Base-by-base conservation (phyloP, 106 monocot species). In the Dendrobium nobile region DNA sequence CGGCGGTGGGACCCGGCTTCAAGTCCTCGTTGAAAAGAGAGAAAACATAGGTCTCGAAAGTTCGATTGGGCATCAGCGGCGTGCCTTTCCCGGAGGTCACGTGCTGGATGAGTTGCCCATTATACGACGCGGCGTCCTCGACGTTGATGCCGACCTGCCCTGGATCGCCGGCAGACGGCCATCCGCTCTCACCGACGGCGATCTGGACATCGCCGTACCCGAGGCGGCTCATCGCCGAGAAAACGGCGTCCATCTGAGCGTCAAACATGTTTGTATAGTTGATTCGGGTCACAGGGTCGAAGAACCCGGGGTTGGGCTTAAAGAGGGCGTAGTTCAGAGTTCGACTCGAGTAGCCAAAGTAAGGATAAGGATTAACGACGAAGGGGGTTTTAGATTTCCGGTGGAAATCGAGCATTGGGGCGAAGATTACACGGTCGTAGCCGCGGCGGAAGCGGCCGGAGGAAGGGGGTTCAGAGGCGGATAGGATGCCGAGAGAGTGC, bases 311-410 rank as follows among this genome's bases (percentile, higher is more conserved):
- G 78, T 85, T 89, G 19, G 86, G 41, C 75, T 91, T 77, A 82
- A 95, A 95, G 16, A 93, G 80, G 0, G 93, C 95, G 77, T 86
- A 91, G 59, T 95, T 82, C 3, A 95, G 86, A 9, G 91, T 93
- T 22, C 89, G 88, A 18, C 37, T 51, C 9, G 73, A 76, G 91
- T 78, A 88, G 6, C 93, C 93, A 48, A 93, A 93, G 89, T 85
- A 95, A 0, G 95, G 92, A 84, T 95, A 93, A 0, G 98, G 89
- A 79, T 95, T 99, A 17, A 98, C 91, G 28, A 93, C 28, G 87
- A 98, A 98, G 11, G 98, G 95, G 3, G 91, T 88, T n/a, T 82
- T 87, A 26, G 94, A 88, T 18, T 72, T 20, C 16, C 87, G 87
- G 84, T 87, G 98, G 85, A 89, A 93, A 24, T 87, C 77, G 16